Conservation (phyloP, 2,329 filamentous ascomycete genomes). For the Blastomyces emzantsi region DNA sequence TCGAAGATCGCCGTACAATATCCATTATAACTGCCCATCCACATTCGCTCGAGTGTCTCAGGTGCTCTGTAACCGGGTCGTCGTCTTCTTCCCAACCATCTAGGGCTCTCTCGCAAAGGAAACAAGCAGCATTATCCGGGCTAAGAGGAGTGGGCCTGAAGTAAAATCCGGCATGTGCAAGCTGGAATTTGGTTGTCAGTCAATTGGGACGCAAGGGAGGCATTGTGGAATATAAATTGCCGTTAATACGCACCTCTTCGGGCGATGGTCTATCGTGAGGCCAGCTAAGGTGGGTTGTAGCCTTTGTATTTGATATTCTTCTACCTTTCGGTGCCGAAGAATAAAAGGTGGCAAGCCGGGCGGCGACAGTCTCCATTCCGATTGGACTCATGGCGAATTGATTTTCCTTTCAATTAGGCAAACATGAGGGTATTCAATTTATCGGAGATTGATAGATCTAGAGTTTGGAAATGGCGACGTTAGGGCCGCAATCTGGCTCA, state of each 20-base stretch:
- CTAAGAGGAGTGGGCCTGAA: slow-evolving; percentile 66
- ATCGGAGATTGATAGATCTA: background rate
- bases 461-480: background rate
- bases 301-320: slow-evolving; percentile 57
- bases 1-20: slow-evolving; percentile 39
- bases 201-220: slow-evolving; percentile 18
- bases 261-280: slow-evolving; percentile 62
- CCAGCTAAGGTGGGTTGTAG: slow-evolving; percentile 57
- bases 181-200: slow-evolving; percentile 41
- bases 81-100: slow-evolving; percentile 91
- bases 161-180: slow-evolving; percentile 86
- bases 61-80: slow-evolving; percentile 72
- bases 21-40: slow-evolving; percentile 76
- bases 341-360: slow-evolving; percentile 73
- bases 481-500: background rate
- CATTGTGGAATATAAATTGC: slow-evolving; percentile 4
- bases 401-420: background rate
- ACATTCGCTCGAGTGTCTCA: slow-evolving; percentile 72
- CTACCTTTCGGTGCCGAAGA: slow-evolving; percentile 57
- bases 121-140: slow-evolving; percentile 84
- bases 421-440: background rate
- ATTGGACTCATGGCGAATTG: slow-evolving; percentile 8
- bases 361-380: slow-evolving; percentile 56
- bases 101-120: slow-evolving; percentile 71
- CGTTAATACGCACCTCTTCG: slow-evolving; percentile 47